Conservation (phyloP, 2,329 filamentous ascomycete species). For the Xylaria sp. region DNA sequence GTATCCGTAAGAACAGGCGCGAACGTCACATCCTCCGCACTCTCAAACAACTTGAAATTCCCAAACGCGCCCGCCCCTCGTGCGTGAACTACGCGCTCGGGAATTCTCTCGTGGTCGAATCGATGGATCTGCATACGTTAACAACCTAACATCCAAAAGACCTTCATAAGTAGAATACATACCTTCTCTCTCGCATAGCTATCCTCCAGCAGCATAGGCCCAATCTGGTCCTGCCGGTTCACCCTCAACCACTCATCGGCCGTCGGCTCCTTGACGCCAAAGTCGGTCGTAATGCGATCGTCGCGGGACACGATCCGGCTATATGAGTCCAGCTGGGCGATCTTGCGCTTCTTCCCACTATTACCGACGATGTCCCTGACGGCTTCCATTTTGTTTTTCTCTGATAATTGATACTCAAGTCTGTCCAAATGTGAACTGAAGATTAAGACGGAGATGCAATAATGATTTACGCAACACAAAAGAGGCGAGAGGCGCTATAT, state of each 20-base stretch:
- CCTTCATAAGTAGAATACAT: conserved; percentile 9
- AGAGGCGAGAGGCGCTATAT: not conserved
- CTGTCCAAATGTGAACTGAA: too few species aligned
- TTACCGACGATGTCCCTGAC: conserved; percentile 35
- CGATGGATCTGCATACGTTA: conserved; percentile 50
- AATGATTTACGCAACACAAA: not conserved
- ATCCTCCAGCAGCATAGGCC: conserved; percentile 65
- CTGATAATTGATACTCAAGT: too few species aligned
- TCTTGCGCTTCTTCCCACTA: conserved; percentile 47
- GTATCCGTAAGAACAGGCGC: conserved; percentile 65
- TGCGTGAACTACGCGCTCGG: conserved; percentile 64
- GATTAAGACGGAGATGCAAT: too few species aligned
- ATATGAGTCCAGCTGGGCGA: conserved; percentile 53
- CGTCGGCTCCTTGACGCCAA: conserved; percentile 65
- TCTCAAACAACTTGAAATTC: conserved; percentile 63
- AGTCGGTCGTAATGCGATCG: conserved; percentile 67
- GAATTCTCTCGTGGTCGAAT: conserved; percentile 66
- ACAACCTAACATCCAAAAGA: not conserved
- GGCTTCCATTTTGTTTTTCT: conserved; percentile 29
- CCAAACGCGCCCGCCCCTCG: conserved; percentile 66
- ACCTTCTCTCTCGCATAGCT: conserved; percentile 70
- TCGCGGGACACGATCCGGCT: conserved; percentile 55
- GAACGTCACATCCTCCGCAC: conserved; percentile 56
- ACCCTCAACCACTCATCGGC: conserved; percentile 74
- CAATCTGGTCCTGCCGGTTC: conserved; percentile 55